Evolutionary conservation across 495 filamentous ascomycete species (phyloP), one percentile per base, ranked within the genome.

Genomic region (Penicillium fimorum): DNA sequence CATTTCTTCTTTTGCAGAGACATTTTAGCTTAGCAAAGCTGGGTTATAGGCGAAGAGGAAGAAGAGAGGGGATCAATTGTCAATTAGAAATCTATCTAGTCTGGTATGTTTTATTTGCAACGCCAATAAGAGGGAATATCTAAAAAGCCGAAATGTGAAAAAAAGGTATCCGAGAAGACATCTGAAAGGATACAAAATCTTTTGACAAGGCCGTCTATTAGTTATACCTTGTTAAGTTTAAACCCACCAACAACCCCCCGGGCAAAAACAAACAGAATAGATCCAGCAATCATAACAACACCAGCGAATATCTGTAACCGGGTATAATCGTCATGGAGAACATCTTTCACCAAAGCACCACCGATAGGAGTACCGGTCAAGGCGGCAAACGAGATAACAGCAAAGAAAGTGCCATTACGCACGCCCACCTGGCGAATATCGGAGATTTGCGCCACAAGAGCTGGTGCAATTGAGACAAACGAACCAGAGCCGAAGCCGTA

Each of bases 401-500:
- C 78, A 64, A 91, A 90, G 52, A 84, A 69, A 0, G 82, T 79
- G 4, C 90, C 90, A n/a, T 76, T 87, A 20, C 90, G 79, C 1
- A 88, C 76, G 4, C 90, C 90, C 13, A 94, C 88, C 64, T 91
- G 75, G 8, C 85, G 76, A 41, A 91, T 76, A 58, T 89, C 84
- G 12, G 83, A 86, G 59, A 92, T 87, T 64, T 90, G 87, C 0
- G 87, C 87, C 18, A 89, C 67, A 12, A 87, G 71, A 0, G 83
- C 82, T 0, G 73, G 69, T 0, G 77, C 73, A 4, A 91, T 71
- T 0, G 82, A 84, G 50, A 92, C 83, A 63, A 86, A 89, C 4
- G 86, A 85, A 6, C 89, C 89, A 1, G 86, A 87, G 13, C 80
- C 76, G 66, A 92, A 89, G 2, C 89, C 89, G 66, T 87, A 92